A percentile compares a stretch with the other conserved stretches of the same genome.
Evolutionary conservation across 352 stramenopile species (phyloP).

Genomic region (Phytophthora quininea): DNA sequence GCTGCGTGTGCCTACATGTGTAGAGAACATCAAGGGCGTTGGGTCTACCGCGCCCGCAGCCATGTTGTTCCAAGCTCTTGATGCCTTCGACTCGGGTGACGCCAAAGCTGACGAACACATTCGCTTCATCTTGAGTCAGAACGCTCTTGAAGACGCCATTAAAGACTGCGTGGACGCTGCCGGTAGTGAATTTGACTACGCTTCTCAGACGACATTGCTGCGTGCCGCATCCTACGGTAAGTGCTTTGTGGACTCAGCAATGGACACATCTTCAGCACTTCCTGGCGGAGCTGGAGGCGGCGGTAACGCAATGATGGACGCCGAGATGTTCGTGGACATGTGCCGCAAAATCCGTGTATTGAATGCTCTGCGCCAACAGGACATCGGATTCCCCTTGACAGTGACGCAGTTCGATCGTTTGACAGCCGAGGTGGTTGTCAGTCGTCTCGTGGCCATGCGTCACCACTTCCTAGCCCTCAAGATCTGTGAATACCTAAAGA

Average conservation of each 20-base stretch:
- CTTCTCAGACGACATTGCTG: conserved; percentile 79
- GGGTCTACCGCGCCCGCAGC: conserved; percentile 86
- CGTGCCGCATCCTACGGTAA: conserved; percentile 90
- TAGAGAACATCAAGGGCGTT: conserved; percentile 89
- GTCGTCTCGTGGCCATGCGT: conserved; percentile 80
- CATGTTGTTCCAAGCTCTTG: conserved; percentile 91
- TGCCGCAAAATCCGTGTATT: conserved; percentile 89
- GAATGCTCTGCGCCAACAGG: conserved; percentile 87
- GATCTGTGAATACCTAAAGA: conserved; percentile 89
- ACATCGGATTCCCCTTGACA: conserved; percentile 81
- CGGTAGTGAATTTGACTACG: conserved; percentile 86
- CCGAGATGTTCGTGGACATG: conserved; percentile 90
- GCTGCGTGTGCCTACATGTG: conserved; percentile 80
- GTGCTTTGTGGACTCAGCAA: conserved; percentile 82
- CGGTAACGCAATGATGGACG: conserved; percentile 52
- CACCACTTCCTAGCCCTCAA: conserved; percentile 92
- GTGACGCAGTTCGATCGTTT: conserved; percentile 84
- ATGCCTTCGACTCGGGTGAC: conserved; percentile 88
- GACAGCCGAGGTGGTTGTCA: conserved; percentile 85
- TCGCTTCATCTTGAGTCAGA: conserved; percentile 83
- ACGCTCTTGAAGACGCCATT: conserved; percentile 84
- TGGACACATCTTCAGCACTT: conserved; percentile 42
- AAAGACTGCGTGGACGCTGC: conserved; percentile 89
- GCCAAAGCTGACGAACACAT: conserved; percentile 91
- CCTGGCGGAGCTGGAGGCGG: conserved; percentile 18